These are phyloP conservation scores for Coprinopsis marcescibilis DNA, from an alignment of 768 basidiomycete genomes.

Conservation along the genomic window DNA sequence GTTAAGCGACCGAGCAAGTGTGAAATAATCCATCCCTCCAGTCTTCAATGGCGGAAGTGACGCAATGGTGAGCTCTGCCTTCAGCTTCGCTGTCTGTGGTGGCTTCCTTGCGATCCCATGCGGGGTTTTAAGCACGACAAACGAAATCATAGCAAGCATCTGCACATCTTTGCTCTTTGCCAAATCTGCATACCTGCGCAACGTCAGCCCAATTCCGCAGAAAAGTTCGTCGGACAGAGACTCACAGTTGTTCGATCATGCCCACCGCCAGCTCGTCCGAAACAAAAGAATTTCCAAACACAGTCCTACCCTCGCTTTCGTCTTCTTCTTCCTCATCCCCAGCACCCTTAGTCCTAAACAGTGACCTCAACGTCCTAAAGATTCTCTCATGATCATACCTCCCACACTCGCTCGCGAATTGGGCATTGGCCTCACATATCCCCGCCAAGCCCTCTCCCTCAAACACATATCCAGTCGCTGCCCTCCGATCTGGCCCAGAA, in stretches of 20 bases:
- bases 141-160: conserved; percentile 73
- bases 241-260: conserved; percentile 45
- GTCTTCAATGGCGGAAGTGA: conserved; percentile 12
- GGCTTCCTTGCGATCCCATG: conserved; percentile 17
- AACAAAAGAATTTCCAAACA: conserved; percentile 15
- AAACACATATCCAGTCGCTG: conserved; percentile 62
- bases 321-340: conserved; percentile 12
- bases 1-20: conserved; percentile 32
- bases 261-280: conserved; percentile 29
- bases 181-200: conserved; percentile 34
- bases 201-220: background rate
- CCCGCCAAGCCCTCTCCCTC: conserved; percentile 30
- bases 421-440: conserved; percentile 56
- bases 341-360: conserved; percentile 37
- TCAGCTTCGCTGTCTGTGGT: conserved; percentile 3
- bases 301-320: conserved; percentile 6
- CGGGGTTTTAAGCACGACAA: conserved; percentile 54
- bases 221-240: conserved; percentile 11
- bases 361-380: conserved; percentile 48
- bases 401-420: conserved; percentile 50
- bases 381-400: conserved; percentile 68
- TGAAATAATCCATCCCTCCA: conserved; percentile 55
- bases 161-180: conserved; percentile 61
- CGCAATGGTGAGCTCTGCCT: background rate
- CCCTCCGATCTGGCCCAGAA: conserved; percentile 45